Evolutionary conservation across 2,329 filamentous ascomycete species (phyloP).

Genomic region (Talaromyces sp.): DNA sequence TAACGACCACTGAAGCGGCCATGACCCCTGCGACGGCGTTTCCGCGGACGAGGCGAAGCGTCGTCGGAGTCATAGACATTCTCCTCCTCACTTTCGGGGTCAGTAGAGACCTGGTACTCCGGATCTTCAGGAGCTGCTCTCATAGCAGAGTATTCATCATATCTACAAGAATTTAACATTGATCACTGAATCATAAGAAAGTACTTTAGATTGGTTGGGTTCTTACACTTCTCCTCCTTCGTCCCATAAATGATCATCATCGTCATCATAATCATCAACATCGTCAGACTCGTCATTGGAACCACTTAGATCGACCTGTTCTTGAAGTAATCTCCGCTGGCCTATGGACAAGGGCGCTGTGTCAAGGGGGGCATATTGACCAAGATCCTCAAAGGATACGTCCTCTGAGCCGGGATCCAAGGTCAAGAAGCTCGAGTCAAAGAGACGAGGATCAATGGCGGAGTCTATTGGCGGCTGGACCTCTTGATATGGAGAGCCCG

Average conservation of each 20-base stretch:
- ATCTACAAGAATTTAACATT: not conserved
- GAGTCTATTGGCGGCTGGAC: slow-evolving; percentile 9
- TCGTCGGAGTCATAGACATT: slow-evolving; percentile 23
- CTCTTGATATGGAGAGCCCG: not conserved
- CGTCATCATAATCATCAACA: not conserved
- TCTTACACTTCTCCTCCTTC: not conserved
- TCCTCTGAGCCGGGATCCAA: not conserved
- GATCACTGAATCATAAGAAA: not conserved
- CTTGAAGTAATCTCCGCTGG: slow-evolving; percentile 15
- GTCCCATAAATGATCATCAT: slow-evolving; percentile 6
- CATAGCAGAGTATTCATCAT: slow-evolving; percentile 20
- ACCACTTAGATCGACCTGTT: slow-evolving; percentile 12
- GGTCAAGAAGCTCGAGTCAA: slow-evolving; percentile 8
- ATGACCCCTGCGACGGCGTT: slow-evolving; percentile 30
- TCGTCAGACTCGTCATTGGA: slow-evolving; percentile 14
- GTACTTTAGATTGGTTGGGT: not conserved
- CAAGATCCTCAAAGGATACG: not conserved
- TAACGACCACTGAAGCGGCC: slow-evolving; percentile 36
- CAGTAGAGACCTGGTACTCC: slow-evolving; percentile 14
- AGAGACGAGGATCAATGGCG: slow-evolving; percentile 19
- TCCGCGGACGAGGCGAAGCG: slow-evolving; percentile 26
- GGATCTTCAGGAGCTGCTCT: slow-evolving; percentile 2
- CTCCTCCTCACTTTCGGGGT: slow-evolving; percentile 24
- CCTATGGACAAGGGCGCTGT: slow-evolving; percentile 9
- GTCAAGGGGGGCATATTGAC: not conserved